Evolutionary conservation across 2,329 filamentous ascomycete genomes (phyloP), one percentile per base, ranked within the genome.

Genomic region (Furcasterigmium furcatum): DNA sequence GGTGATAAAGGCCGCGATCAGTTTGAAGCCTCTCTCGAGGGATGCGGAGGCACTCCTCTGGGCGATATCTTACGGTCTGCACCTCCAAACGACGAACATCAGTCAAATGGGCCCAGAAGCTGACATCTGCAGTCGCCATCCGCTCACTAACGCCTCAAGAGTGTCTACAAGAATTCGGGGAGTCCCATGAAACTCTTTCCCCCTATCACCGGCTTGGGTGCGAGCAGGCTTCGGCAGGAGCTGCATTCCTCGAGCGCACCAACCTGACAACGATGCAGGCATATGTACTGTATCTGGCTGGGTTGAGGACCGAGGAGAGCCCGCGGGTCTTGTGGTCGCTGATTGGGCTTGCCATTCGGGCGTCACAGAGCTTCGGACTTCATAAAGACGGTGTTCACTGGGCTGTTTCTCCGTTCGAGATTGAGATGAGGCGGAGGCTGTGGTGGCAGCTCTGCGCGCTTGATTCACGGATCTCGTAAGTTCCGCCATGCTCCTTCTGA

Each of bases 381-480:
- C 40, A 42, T 16, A 30, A 25, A 10, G 40, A 42, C 22, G 40
- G 40, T 9, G 13, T 30, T 20, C 40, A 34, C 18, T 42, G 40
- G 40, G 27, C 7, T 21, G 9, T 34, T 6, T 16, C 40, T 10
- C 40, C 40, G 4, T 42, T 42, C 16, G 19, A 24, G 16, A 21
- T 42, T 14, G 40, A 42, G 27, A n/a, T 42, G 40, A 42, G 40
- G 16, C 27, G 40, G 13, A 42, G 40, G 27, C 18, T 42, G 3
- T 42, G 40, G 40, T 42, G 40, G 40, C 40, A 42, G 12, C 20
- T 42, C 18, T 21, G 16, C 20, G 40, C 16, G 18, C 25, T 42
- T 32, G 40, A 42, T 22, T 24, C 27, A 4, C 40, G 40, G 6
- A 16, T 42, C 5, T 42, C 40, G 40, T 34, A 21, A 34, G 40